Percentiles rank a stretch among this genome's conserved stretches.
phyloP scores from a whole-genome alignment of 2,329 filamentous ascomycete genomes.

The Waltergamsia citrina region DNA sequence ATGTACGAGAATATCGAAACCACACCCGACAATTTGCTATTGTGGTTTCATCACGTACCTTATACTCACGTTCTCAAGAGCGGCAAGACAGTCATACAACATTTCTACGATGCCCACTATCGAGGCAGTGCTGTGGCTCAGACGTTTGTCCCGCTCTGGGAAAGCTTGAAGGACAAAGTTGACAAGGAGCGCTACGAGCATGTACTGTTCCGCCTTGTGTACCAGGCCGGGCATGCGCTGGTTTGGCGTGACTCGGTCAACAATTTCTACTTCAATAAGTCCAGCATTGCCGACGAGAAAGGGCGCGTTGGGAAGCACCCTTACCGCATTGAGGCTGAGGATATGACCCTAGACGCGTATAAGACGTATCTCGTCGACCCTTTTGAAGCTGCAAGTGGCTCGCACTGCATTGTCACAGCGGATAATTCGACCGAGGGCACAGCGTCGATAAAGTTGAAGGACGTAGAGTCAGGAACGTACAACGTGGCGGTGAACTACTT shows the following conservation, averaged over 20 bases:
- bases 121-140: conserved; percentile 50
- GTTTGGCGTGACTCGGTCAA: conserved; percentile 62
- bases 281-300: conserved; percentile 46
- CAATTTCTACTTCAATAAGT: conserved; percentile 53
- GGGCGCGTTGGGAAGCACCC: conserved; percentile 51
- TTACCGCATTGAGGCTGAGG: conserved; percentile 60
- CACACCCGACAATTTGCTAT: conserved; percentile 56
- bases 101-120: conserved; percentile 57
- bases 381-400: conserved; percentile 48
- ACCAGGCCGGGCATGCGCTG: conserved; percentile 60
- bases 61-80: conserved; percentile 54
- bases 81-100: conserved; percentile 58
- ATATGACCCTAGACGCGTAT: conserved; percentile 53
- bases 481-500: conserved; percentile 59
- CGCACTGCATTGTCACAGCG: conserved; percentile 46
- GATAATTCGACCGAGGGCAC: conserved; percentile 29
- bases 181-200: conserved; percentile 52
- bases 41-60: conserved; percentile 68
- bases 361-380: conserved; percentile 41
- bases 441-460: conserved; percentile 34
- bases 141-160: conserved; percentile 45
- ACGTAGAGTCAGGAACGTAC: conserved; percentile 45
- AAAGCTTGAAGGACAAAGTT: conserved; percentile 41
- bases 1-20: conserved; percentile 50
- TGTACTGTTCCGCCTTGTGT: conserved; percentile 47